These are phyloP conservation scores for Globisporangium acanthophoron DNA, from an alignment of 352 stramenopile species.

Conservation along the genomic window DNA sequence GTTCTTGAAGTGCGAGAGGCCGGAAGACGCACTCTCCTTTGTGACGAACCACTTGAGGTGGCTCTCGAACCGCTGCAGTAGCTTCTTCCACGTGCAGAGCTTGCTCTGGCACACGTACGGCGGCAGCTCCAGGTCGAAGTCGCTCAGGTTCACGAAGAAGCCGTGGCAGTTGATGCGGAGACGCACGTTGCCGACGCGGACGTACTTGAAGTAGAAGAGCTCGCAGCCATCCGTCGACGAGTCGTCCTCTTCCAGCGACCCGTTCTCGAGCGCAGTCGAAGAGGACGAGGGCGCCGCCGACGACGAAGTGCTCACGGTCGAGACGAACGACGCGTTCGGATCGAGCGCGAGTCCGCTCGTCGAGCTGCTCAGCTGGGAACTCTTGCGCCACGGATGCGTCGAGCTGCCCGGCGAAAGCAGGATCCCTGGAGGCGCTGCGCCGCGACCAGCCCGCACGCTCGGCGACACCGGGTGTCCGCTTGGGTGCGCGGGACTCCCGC, in stretches of 20 bases:
- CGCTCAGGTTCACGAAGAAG: conserved; percentile 81
- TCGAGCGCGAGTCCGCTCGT: neutral
- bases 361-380: conserved; percentile 5
- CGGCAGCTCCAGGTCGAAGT: conserved; percentile 73
- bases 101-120: conserved; percentile 79
- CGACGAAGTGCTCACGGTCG: neutral
- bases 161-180: conserved; percentile 81
- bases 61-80: conserved; percentile 79
- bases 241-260: conserved; percentile 47
- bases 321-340: conserved; percentile 1
- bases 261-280: conserved; percentile 11
- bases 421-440: neutral
- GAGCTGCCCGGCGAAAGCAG: neutral
- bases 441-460: conserved; percentile 1
- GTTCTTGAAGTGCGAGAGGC: conserved; percentile 84
- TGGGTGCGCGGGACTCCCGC: neutral
- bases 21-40: conserved; percentile 75
- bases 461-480: conserved; percentile 1
- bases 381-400: conserved; percentile 8
- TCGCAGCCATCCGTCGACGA: conserved; percentile 51
- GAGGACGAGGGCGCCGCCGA: neutral
- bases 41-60: conserved; percentile 81
- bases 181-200: conserved; percentile 71
- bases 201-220: conserved; percentile 86
- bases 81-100: conserved; percentile 76